Percentiles rank a stretch among this genome's conserved stretches.
These are phyloP conservation scores for Penicillium glabrum DNA, from an alignment of 2,329 filamentous ascomycete genomes.

Conservation along the genomic window DNA sequence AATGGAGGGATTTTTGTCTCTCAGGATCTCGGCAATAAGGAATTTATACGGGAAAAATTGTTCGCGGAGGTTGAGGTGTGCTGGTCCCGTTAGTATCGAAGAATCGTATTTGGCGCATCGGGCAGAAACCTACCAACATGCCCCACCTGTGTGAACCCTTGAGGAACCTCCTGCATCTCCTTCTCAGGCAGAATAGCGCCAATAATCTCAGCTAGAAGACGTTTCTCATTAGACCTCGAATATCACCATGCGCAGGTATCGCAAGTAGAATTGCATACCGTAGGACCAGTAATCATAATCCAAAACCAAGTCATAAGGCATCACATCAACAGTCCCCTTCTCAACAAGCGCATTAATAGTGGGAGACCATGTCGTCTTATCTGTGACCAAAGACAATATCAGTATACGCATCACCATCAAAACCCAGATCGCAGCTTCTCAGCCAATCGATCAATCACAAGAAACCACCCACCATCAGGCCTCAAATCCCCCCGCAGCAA, in stretches of 20 bases:
- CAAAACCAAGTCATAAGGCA: conserved; percentile 73
- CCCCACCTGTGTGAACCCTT: conserved; percentile 83
- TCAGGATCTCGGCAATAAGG: conserved; percentile 78
- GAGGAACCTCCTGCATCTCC: conserved; percentile 75
- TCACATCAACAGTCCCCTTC: conserved; percentile 65
- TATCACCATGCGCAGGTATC: neutral
- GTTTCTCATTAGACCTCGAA: neutral
- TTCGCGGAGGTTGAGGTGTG: conserved; percentile 85
- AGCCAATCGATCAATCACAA: neutral
- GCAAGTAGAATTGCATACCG: conserved; percentile 49
- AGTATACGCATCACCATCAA: neutral
- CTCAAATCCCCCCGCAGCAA: conserved; percentile 40
- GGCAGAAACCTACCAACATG: conserved; percentile 66
- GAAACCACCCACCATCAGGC: conserved; percentile 32
- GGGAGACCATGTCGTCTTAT: conserved; percentile 73
- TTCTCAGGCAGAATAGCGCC: conserved; percentile 76
- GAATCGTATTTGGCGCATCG: neutral
- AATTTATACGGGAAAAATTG: conserved; percentile 82
- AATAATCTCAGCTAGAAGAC: conserved; percentile 73
- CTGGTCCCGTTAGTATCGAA: conserved; percentile 43
- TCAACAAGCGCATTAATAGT: conserved; percentile 68
- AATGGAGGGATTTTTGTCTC: conserved; percentile 83
- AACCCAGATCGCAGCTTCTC: neutral
- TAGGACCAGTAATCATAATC: conserved; percentile 88
- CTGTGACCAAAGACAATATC: conserved; percentile 38